Base-by-base conservation (phyloP, 495 filamentous ascomycete genomes). In the Penicillium coffeae region DNA sequence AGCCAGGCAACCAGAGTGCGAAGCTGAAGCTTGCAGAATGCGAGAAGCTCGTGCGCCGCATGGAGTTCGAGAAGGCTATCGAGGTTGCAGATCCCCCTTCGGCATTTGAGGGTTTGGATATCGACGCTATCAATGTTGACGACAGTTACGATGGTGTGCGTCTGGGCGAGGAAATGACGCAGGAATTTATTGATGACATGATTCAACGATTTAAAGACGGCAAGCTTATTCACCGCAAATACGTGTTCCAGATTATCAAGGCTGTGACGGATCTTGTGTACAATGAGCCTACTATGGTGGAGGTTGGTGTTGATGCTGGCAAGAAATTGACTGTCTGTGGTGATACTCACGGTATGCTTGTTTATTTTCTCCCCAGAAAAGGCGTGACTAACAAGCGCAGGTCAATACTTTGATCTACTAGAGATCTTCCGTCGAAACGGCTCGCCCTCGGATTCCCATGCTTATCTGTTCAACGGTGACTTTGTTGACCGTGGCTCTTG, bases 401-500 rank as follows among this genome's bases (percentile, higher is more conserved):
- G 90, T n/a, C 93, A 98, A 82, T 98, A 86, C 72, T 99, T 91
- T 59, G 93, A 99, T 66, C 75, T 99, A 14, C 81, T 99, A 71
- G 88, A 99, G 60, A 86, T 99, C 52, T 99, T 99, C 80, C 77
- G 88, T 55, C 79, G 93, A 34, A 95, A 94, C 59, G 94, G 94
- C 16, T 79, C 76, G 49, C 93, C 93, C 0, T 79, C 79, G 13
- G 87, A 89, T 54, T 86, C 85, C 51, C 89, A 97, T 54, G 83
- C 81, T 60, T 99, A 96, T 60, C 83, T 99, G 40, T 99, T 99
- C 80, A 99, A 99, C 69, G 93, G 93, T 54, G 93, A 99, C 68
- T 99, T 99, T 55, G 93, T 99, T 19, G 93, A 99, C 64, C 83
- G 93, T 65, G 93, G 93, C 15, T 94, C 88, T 30, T 99, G 93